phyloP scores from a whole-genome alignment of 2,329 filamentous ascomycete species.

The Cladosporium sp. region DNA sequence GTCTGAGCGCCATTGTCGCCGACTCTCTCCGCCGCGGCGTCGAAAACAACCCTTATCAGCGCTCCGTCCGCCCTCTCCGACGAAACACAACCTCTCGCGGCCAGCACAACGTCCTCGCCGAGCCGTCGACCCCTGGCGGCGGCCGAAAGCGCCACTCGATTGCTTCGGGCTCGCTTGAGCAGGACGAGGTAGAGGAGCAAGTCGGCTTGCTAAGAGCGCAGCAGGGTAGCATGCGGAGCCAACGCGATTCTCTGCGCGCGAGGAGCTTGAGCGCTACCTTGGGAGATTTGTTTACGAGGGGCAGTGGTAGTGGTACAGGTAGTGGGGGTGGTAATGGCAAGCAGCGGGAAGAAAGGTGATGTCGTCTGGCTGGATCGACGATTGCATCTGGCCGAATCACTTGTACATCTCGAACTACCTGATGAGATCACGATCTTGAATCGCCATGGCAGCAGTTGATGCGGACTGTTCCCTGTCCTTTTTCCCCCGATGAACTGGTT shows the following conservation, averaged over 20 bases:
- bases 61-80: neutral
- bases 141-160: slow-evolving; percentile 3
- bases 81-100: slow-evolving; percentile 6
- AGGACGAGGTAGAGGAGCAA: neutral
- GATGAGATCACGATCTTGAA: too few relatives aligned
- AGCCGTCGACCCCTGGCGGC: neutral
- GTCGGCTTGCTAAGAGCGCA: neutral
- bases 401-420: too few relatives aligned
- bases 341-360: neutral
- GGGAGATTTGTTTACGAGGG: slow-evolving; percentile 6
- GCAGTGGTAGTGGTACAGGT: neutral
- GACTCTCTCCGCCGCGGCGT: slow-evolving; percentile 54
- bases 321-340: neutral
- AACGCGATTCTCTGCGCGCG: neutral
- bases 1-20: slow-evolving; percentile 60
- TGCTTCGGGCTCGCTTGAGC: slow-evolving; percentile 7
- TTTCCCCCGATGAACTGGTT: too few relatives aligned
- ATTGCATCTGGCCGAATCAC: too few relatives aligned
- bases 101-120: neutral
- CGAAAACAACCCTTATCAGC: neutral
- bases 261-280: slow-evolving; percentile 10
- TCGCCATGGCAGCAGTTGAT: too few relatives aligned
- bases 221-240: neutral
- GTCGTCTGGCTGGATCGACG: too few relatives aligned
- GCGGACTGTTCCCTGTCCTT: too few relatives aligned